phyloP scores from a whole-genome alignment of 2,329 filamentous ascomycete genomes.

The Chrysoporthe austroafricana region DNA sequence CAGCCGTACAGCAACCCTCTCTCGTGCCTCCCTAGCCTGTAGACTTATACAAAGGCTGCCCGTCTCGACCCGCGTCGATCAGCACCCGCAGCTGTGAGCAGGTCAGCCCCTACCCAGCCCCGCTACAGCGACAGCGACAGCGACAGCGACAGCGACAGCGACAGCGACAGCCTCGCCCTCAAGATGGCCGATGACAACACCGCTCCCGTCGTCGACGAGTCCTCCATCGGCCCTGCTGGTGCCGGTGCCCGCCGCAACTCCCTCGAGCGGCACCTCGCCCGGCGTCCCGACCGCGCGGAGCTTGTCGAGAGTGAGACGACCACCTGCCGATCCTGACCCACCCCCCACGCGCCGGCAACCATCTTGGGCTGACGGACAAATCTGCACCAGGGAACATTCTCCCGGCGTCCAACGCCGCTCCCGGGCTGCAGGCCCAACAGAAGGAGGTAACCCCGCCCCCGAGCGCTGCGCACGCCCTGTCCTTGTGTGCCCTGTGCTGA shows the following conservation, averaged over 20 bases:
- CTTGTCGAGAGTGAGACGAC: slow-evolving; percentile 73
- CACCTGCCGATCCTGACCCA: neutral
- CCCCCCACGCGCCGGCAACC: neutral
- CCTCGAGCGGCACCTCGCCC: slow-evolving; percentile 72
- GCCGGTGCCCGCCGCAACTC: slow-evolving; percentile 63
- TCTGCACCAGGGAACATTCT: slow-evolving; percentile 76
- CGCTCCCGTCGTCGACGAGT: slow-evolving; percentile 61
- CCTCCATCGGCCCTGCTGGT: slow-evolving; percentile 57
- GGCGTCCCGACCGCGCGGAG: slow-evolving; percentile 75
- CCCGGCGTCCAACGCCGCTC: slow-evolving; percentile 75
- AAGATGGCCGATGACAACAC: slow-evolving; percentile 53
- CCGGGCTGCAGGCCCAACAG: slow-evolving; percentile 78
- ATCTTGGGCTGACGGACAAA: slow-evolving; percentile 19
- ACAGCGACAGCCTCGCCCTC: neutral
- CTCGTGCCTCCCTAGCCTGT: no score
- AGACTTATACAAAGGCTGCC: no score
- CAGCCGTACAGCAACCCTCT: no score
- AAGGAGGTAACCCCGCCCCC: slow-evolving; percentile 57
- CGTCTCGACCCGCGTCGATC: neutral
- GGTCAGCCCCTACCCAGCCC: neutral
- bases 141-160: no score
- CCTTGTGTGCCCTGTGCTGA: neutral
- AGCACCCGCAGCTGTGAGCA: neutral
- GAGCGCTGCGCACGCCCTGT: neutral
- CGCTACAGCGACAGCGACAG: neutral